These are phyloP conservation scores for Scheffersomyces parashehatae DNA, from an alignment of 1,139 yeast genomes.

Conservation along the genomic window DNA sequence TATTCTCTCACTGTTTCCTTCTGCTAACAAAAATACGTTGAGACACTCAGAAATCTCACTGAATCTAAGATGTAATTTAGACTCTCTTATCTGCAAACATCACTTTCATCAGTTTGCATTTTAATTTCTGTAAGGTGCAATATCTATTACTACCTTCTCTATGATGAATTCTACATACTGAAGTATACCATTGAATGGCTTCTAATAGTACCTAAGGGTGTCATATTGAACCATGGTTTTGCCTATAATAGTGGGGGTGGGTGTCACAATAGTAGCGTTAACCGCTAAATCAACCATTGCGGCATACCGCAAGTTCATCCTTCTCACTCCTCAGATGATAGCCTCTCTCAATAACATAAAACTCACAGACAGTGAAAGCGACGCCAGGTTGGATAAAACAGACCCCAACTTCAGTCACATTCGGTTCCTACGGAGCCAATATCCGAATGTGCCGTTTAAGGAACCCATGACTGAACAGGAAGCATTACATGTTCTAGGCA, in stretches of 20 bases:
- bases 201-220: no score
- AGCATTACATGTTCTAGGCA: constrained; percentile 57
- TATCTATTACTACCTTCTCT: no score
- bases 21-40: no score
- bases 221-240: constrained; percentile 32
- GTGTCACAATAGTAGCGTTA: constrained; percentile 55
- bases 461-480: constrained; percentile 60
- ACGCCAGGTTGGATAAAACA: constrained; percentile 8
- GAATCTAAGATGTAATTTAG: no score
- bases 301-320: constrained; percentile 44
- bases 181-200: no score
- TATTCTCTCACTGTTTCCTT: no score
- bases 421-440: constrained; percentile 27
- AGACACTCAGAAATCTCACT: no score
- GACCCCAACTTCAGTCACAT: constrained; percentile 23
- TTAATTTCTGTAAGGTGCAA: no score
- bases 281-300: constrained; percentile 50
- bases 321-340: constrained; percentile 54
- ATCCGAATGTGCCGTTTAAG: constrained; percentile 51
- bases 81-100: no score
- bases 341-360: constrained; percentile 52
- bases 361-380: constrained; percentile 13
- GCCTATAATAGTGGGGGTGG: constrained; percentile 60
- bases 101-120: no score
- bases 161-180: no score